Percentiles rank a stretch among this genome's conserved stretches.
These are phyloP conservation scores for Vitis amurensis DNA, from an alignment of 164 flowering plant genomes.

Conservation along the genomic window DNA sequence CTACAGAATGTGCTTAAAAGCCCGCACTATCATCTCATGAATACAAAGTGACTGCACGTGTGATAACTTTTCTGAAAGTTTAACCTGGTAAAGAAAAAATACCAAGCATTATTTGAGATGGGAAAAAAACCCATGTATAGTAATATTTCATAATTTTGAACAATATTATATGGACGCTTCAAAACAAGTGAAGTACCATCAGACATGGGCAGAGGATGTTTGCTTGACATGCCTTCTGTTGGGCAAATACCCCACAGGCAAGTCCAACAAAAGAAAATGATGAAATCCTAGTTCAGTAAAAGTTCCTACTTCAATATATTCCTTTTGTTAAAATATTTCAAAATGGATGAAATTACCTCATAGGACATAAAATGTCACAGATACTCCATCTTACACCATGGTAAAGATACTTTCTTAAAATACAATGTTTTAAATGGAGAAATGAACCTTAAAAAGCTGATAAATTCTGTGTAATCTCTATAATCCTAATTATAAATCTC, in stretches of 20 bases:
- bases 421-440: not conserved
- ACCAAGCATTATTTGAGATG: not conserved
- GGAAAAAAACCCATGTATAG: not conserved
- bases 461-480: not conserved
- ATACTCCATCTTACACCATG: too few species aligned
- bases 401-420: not conserved
- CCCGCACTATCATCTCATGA: slow-evolving; percentile 97
- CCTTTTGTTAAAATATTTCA: too few species aligned
- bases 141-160: not conserved
- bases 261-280: too few species aligned
- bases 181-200: too few species aligned
- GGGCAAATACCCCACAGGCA: too few species aligned
- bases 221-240: too few species aligned
- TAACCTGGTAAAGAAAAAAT: slow-evolving; percentile 56
- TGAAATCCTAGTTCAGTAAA: too few species aligned
- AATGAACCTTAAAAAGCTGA: not conserved
- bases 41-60: slow-evolving; percentile 97
- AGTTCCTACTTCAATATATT: too few species aligned
- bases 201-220: too few species aligned
- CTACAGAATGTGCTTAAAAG: slow-evolving; percentile 92
- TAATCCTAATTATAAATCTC: not conserved
- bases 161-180: too few species aligned
- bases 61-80: slow-evolving; percentile 90
- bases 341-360: too few species aligned
- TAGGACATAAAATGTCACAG: too few species aligned